These are phyloP conservation scores for Phallus indusiatus DNA, from an alignment of 768 basidiomycete species.

Conservation along the genomic window DNA sequence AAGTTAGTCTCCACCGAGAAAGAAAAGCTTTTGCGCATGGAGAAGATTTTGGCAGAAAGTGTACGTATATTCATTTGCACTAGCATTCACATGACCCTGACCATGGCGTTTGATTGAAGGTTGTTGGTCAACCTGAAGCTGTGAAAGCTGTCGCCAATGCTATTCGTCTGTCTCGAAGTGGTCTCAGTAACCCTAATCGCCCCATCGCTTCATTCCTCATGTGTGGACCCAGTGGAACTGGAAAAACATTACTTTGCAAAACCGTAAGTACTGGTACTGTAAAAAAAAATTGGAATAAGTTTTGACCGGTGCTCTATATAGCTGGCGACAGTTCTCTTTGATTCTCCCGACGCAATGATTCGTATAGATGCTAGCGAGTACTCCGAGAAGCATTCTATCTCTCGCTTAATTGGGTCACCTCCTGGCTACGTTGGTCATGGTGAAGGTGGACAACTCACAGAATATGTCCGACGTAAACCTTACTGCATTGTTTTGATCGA, in stretches of 20 bases:
- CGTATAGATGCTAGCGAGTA: constrained; percentile 91
- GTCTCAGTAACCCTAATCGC: constrained; percentile 78
- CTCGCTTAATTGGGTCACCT: constrained; percentile 64
- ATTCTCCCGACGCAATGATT: constrained; percentile 86
- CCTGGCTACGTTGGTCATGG: constrained; percentile 92
- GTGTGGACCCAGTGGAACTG: constrained; percentile 86
- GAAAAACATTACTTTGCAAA: constrained; percentile 85
- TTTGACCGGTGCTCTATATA: constrained; percentile 21
- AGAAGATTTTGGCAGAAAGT: constrained; percentile 63
- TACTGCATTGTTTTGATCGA: constrained; percentile 81
- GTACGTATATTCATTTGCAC: constrained; percentile 28
- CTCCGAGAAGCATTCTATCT: constrained; percentile 71
- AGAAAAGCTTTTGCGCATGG: constrained; percentile 82
- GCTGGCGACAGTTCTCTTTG: constrained; percentile 85
- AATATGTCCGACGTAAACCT: constrained; percentile 86
- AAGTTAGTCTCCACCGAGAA: constrained; percentile 81
- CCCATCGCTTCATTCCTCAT: constrained; percentile 92
- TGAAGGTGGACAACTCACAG: constrained; percentile 82
- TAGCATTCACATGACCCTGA: not conserved
- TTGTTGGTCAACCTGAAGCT: constrained; percentile 82
- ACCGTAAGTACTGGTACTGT: constrained; percentile 43
- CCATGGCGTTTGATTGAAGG: not conserved
- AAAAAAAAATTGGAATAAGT: not conserved
- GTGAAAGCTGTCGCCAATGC: constrained; percentile 92
- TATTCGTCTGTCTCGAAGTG: constrained; percentile 84